phyloP scores from a whole-genome alignment of 495 filamentous ascomycete genomes.

The Paragyromitra xinjiangensis region DNA sequence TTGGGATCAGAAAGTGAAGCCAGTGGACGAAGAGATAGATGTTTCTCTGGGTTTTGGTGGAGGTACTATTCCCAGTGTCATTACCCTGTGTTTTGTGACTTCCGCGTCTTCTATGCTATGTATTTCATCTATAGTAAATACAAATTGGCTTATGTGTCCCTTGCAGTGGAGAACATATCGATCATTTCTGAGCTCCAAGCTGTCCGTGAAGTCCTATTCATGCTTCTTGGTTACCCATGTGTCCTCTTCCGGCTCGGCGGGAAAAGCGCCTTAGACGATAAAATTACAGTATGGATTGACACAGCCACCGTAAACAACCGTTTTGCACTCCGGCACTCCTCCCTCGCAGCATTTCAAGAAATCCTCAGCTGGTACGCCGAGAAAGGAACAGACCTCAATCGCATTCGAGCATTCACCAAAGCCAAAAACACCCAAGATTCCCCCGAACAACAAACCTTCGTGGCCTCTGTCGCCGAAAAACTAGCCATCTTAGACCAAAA shows the following conservation, averaged over 20 bases:
- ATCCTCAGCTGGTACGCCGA: constrained; percentile 57
- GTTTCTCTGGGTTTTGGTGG: constrained; percentile 56
- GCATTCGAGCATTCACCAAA: constrained; percentile 59
- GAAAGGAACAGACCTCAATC: constrained; percentile 59
- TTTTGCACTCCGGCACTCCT: constrained; percentile 58
- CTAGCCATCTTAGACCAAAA: constrained; percentile 62
- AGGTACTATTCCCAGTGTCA: constrained; percentile 58
- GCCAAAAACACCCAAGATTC: constrained; percentile 8
- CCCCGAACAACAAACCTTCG: constrained; percentile 53
- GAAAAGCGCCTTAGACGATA: constrained; percentile 52
- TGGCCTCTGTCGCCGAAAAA: constrained; percentile 55
- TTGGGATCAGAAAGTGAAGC: constrained; percentile 53
- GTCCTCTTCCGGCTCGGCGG: constrained; percentile 68
- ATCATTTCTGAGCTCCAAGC: constrained; percentile 75
- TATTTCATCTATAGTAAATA: constrained; percentile 56
- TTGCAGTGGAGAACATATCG: constrained; percentile 59
- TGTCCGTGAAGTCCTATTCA: constrained; percentile 80
- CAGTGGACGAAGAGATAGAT: constrained; percentile 59
- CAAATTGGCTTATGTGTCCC: constrained; percentile 67
- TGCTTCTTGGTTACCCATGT: constrained; percentile 82
- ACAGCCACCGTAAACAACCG: constrained; percentile 34
- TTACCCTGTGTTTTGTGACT: neutral
- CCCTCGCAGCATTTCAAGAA: constrained; percentile 54
- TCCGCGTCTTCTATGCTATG: constrained; percentile 44
- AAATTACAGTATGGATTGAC: constrained; percentile 56